These are phyloP conservation scores for Symbiodinium natans DNA, from an alignment of 73 alveolate genomes.

Conservation along the genomic window DNA sequence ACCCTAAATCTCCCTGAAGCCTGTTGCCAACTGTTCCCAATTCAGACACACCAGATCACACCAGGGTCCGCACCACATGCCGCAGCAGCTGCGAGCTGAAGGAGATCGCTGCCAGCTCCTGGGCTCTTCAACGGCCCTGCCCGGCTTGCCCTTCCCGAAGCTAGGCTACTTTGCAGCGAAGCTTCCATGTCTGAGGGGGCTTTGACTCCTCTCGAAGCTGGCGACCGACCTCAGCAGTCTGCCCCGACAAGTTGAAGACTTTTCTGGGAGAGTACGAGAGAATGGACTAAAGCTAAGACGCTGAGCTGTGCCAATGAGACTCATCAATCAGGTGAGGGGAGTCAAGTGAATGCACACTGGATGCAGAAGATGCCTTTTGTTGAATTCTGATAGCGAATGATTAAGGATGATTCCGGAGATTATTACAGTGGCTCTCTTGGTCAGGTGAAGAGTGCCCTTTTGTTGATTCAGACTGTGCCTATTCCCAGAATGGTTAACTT, in stretches of 20 bases:
- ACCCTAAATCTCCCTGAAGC: too few species aligned
- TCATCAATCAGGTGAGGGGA: background rate
- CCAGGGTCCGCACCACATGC: conserved; percentile 35
- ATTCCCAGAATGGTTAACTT: too few species aligned
- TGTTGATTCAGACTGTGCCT: too few species aligned
- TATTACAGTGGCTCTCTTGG: background rate
- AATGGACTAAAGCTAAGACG: background rate
- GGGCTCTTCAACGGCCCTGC: too few species aligned
- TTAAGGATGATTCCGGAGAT: background rate
- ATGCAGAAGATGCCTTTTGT: background rate
- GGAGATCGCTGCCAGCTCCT: conserved; percentile 64
- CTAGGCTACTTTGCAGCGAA: background rate
- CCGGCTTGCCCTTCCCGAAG: background rate
- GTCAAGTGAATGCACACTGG: background rate
- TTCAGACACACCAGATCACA: too few species aligned
- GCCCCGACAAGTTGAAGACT: background rate
- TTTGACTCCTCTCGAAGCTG: background rate
- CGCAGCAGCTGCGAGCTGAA: conserved; percentile 57
- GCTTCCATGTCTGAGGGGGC: background rate
- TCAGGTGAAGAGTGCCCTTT: background rate
- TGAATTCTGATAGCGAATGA: background rate
- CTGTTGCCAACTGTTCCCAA: too few species aligned
- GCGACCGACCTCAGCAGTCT: background rate
- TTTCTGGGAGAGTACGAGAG: background rate
- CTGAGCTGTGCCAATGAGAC: background rate